Evolutionary conservation across 768 basidiomycete genomes (phyloP), one percentile per base, ranked within the genome.

Genomic region (Pholiota molesta): DNA sequence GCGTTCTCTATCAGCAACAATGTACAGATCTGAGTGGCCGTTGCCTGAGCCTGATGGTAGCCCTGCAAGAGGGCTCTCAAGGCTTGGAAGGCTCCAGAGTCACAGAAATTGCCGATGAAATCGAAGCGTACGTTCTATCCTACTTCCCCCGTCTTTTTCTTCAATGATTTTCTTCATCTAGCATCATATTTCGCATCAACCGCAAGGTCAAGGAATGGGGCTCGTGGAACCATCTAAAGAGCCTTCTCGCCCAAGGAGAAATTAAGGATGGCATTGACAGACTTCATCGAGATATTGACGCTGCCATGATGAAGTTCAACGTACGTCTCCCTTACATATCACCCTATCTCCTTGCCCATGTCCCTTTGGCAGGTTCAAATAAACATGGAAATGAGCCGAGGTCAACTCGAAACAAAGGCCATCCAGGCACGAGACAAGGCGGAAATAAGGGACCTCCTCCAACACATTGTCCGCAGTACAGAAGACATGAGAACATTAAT

Each of bases 211-310:
- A 61, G 37, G 73, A 76, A 49, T 81, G 80, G 81, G 72, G 75
- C 21, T 65, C 63, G 3, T 74, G 75, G 67, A 73, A 67, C 62
- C 73, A 67, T 17, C 61, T 79, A 13, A 75, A 73, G 60, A 77
- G 75, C 57, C 77, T 81, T 65, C 51, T 79, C 16, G 68, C 69
- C 44, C 78, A 77, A 64, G 60, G 69, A 21, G 79, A 79, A 53
- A 78, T 82, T n/a, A 75, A 74, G 60, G 70, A 77, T 35, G 79
- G 77, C 1, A 74, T 82, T 44, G 75, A 77, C 53, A 66, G 72
- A 40, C 68, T 80, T 31, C 68, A 79, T 59, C 72, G 69, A 28
- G 74, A 79, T 47, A 73, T 82, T n/a, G 74, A 78, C 49, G 66
- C 63, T 31, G 73, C 73, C 28, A 71, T 75, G 57, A 71, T 72